Evolutionary conservation across 2,329 filamentous ascomycete species (phyloP).

Genomic region (Fusarium hostae): DNA sequence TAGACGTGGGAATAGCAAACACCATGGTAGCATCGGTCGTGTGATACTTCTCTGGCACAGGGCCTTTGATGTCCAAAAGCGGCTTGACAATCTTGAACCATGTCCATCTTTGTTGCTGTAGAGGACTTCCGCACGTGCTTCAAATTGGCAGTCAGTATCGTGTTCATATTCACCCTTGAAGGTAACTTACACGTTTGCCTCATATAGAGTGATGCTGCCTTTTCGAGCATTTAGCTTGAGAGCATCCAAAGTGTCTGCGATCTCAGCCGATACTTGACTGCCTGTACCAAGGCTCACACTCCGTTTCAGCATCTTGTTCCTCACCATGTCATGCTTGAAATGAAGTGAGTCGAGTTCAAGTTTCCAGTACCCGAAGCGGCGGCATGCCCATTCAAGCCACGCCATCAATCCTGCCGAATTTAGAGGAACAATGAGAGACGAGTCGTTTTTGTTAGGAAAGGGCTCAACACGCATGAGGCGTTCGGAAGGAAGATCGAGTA

Average conservation of each 20-base stretch:
- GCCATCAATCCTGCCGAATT: conserved; percentile 8
- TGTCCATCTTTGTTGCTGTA: conserved; percentile 25
- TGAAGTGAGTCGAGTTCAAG: conserved; percentile 38
- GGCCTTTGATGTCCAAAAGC: conserved; percentile 2
- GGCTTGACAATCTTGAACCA: conserved; percentile 44
- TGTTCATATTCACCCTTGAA: background rate
- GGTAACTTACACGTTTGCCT: conserved; percentile 34
- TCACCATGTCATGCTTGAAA: conserved; percentile 25
- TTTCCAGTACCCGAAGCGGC: conserved; percentile 36
- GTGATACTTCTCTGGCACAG: conserved; percentile 2
- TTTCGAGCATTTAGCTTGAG: conserved; percentile 4
- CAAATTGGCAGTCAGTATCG: background rate
- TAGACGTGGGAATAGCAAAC: conserved; percentile 34
- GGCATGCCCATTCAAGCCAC: conserved; percentile 31
- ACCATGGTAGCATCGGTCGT: conserved; percentile 27
- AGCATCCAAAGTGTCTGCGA: conserved; percentile 1
- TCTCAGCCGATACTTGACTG: background rate
- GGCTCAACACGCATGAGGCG: conserved; percentile 18
- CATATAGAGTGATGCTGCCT: conserved; percentile 37
- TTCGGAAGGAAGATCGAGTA: background rate
- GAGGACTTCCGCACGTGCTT: background rate
- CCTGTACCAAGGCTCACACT: background rate
- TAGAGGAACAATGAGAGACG: background rate
- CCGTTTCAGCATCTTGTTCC: background rate
- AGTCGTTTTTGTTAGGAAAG: background rate